Evolutionary conservation across 257 asterid genomes (phyloP).

Genomic region (Solanum sejunctum): DNA sequence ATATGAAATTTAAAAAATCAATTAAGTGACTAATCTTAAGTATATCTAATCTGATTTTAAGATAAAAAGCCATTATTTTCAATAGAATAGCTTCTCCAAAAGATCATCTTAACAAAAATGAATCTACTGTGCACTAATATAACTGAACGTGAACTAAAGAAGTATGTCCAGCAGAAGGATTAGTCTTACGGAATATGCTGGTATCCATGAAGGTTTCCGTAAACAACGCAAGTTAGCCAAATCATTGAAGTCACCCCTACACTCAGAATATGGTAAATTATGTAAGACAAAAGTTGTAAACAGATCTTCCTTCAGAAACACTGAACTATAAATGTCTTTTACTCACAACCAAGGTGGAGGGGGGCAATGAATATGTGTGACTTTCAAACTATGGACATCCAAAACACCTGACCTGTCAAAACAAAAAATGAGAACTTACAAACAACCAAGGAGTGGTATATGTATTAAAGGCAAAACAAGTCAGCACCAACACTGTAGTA

Average conservation of each 20-base stretch:
- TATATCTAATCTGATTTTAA: neutral
- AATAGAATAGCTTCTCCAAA: neutral
- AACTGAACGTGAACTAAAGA: neutral
- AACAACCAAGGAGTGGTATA: neutral
- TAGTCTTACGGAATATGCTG: constrained; percentile 55
- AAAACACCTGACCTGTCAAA: constrained; percentile 80
- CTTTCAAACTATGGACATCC: constrained; percentile 56
- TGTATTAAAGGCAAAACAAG: neutral
- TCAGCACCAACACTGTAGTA: neutral
- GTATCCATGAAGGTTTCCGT: constrained; percentile 83
- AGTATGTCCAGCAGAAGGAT: neutral
- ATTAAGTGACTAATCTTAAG: neutral
- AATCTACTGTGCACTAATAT: neutral
- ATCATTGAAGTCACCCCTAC: constrained; percentile 51
- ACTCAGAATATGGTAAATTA: constrained; percentile 13
- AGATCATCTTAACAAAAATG: neutral
- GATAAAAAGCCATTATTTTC: neutral
- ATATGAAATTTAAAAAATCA: neutral
- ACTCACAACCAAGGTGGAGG: constrained; percentile 95
- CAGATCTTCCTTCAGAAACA: neutral
- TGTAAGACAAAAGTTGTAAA: neutral
- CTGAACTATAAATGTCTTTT: neutral
- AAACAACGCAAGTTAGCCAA: constrained; percentile 33
- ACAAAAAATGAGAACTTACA: neutral
- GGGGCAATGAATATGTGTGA: constrained; percentile 95